Evolutionary conservation across 176 grass and related monocot genomes (phyloP).

Genomic region (Hordeum vulgare): MorexV3_pseudomolecules_assembly NC_058521.1:60927480-60927979

Average conservation of each 20-base stretch:
- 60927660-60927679: background rate
- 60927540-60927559: conserved; percentile 85
- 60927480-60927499: no score
- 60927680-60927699: background rate
- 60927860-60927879: background rate
- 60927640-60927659: background rate
- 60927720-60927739: background rate
- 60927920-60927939: background rate
- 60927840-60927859: background rate
- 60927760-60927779: background rate
- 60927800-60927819: background rate
- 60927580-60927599: conserved; percentile 91
- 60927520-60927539: conserved; percentile 94
- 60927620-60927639: conserved; percentile 20
- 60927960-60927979: background rate
- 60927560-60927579: conserved; percentile 70
- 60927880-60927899: background rate
- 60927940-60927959: background rate
- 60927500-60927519: background rate
- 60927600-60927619: conserved; percentile 88
- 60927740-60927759: background rate
- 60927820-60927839: background rate
- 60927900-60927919: background rate
- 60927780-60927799: background rate
- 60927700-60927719: background rate